phyloP scores from a whole-genome alignment of 805 yeast genomes.

The Saccharomycopsis microspora region DNA sequence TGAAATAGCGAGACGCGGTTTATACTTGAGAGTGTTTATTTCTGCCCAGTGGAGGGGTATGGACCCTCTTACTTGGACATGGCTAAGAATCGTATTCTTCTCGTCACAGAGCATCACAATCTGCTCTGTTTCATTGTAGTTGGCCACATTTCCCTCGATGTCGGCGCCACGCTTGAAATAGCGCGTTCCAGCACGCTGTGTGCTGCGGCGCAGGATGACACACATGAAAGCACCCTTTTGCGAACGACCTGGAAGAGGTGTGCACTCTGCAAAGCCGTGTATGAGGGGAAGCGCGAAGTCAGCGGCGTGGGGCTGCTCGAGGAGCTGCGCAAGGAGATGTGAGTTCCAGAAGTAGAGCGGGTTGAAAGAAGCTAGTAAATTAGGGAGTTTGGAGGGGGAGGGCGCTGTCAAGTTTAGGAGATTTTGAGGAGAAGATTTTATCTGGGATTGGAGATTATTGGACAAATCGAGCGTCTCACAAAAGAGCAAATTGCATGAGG shows the following conservation, averaged over 20 bases:
- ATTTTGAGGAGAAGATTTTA: not conserved
- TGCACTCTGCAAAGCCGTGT: slow-evolving; percentile 66
- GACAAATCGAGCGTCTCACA: slow-evolving; percentile 75
- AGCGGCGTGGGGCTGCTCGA: slow-evolving; percentile 19
- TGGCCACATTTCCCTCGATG: slow-evolving; percentile 71
- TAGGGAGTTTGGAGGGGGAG: not conserved
- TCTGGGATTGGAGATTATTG: slow-evolving; percentile 54
- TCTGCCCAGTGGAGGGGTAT: slow-evolving; percentile 97
- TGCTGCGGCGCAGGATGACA: slow-evolving; percentile 58
- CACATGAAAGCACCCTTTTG: slow-evolving; percentile 44
- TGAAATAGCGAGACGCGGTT: slow-evolving; percentile 67
- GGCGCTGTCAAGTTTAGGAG: slow-evolving; percentile 2
- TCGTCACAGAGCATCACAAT: slow-evolving; percentile 28
- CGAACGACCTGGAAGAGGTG: slow-evolving; percentile 27
- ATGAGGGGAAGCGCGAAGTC: slow-evolving; percentile 54
- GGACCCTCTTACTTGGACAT: slow-evolving; percentile 88
- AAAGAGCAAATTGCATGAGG: slow-evolving; percentile 55
- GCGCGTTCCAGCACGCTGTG: slow-evolving; percentile 87
- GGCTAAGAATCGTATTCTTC: slow-evolving; percentile 29
- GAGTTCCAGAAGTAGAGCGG: slow-evolving; percentile 85
- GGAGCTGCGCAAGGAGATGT: slow-evolving; percentile 45
- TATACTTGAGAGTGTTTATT: slow-evolving; percentile 77
- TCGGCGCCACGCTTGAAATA: slow-evolving; percentile 95
- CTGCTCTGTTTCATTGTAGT: slow-evolving; percentile 93
- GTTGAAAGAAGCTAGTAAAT: slow-evolving; percentile 27